Conservation (phyloP, 495 filamentous ascomycete species). For the Trichoderma orchidacearum region DNA sequence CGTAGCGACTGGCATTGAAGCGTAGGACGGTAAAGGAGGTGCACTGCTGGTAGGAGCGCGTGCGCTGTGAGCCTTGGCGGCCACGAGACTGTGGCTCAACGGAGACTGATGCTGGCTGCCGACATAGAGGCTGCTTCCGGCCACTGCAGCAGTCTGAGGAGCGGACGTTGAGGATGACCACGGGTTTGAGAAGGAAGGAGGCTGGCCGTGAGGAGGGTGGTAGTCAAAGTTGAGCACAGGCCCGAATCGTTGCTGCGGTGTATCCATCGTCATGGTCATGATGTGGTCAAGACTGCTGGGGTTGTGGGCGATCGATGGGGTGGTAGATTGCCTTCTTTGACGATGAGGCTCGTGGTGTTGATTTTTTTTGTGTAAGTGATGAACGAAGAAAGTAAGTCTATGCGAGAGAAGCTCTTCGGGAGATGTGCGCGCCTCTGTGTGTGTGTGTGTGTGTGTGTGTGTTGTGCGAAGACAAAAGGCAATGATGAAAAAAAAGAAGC, state of each 20-base stretch:
- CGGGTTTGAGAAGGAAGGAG: constrained; percentile 86
- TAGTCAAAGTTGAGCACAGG: constrained; percentile 64
- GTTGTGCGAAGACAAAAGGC: neutral
- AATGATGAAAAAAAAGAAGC: constrained; percentile 7
- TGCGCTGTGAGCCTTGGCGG: constrained; percentile 35
- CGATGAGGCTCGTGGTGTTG: neutral
- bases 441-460: constrained; percentile 10
- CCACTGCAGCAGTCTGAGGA: constrained; percentile 19
- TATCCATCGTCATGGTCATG: constrained; percentile 83
- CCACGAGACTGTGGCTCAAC: neutral
- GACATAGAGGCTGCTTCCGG: constrained; percentile 38
- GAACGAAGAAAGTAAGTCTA: constrained; percentile 5
- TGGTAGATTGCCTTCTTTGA: neutral
- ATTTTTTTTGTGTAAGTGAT: neutral
- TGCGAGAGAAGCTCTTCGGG: constrained; percentile 8
- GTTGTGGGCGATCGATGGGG: neutral
- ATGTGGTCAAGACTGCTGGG: constrained; percentile 8
- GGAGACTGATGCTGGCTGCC: constrained; percentile 13
- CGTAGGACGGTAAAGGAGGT: constrained; percentile 60
- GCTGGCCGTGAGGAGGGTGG: constrained; percentile 9
- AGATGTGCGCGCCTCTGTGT: constrained; percentile 7
- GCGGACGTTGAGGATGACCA: constrained; percentile 57
- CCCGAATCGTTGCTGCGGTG: constrained; percentile 63
- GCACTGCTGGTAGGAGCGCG: constrained; percentile 43
- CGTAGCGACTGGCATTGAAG: constrained; percentile 52